These are phyloP conservation scores for Cladophialophora bantiana DNA, from an alignment of 2,329 filamentous ascomycete species.

Conservation along the genomic window DNA sequence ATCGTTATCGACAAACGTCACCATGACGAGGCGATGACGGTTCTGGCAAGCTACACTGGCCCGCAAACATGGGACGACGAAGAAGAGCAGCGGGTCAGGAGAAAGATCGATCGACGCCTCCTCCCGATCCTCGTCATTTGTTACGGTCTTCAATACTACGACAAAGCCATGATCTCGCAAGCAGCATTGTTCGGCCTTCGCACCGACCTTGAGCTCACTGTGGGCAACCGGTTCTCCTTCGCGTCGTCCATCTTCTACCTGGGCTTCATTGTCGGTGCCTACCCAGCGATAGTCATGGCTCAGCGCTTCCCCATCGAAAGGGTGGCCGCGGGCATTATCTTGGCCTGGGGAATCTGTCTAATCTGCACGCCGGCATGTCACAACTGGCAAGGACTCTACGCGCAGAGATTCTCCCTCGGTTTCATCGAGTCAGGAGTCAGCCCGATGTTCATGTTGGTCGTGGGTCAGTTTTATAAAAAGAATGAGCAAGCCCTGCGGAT, in stretches of 20 bases:
- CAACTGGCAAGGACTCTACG: constrained; percentile 67
- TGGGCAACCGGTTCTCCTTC: constrained; percentile 51
- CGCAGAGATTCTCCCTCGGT: constrained; percentile 68
- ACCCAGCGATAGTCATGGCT: constrained; percentile 73
- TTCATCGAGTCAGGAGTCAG: constrained; percentile 70
- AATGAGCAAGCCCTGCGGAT: constrained; percentile 69
- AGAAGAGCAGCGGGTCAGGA: constrained; percentile 45
- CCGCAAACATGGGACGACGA: constrained; percentile 57
- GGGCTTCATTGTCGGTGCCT: constrained; percentile 75
- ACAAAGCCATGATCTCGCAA: constrained; percentile 59
- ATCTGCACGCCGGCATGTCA: constrained; percentile 73
- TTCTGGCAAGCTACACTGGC: constrained; percentile 53
- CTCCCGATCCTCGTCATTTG: constrained; percentile 61
- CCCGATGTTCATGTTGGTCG: constrained; percentile 70
- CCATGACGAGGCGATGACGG: constrained; percentile 51
- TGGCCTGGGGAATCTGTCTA: constrained; percentile 71
- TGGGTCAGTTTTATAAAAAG: constrained; percentile 70
- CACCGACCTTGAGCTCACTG: constrained; percentile 50
- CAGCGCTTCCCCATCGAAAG: constrained; percentile 71
- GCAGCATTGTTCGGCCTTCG: constrained; percentile 56
- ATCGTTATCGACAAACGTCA: constrained; percentile 46
- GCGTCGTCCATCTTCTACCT: constrained; percentile 66
- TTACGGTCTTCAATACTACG: constrained; percentile 48
- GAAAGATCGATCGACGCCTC: constrained; percentile 51
- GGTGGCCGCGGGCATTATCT: constrained; percentile 67